Conservation (phyloP, 225 moss, liverwort and hornwort genomes). For the Anthoceros angustus region DNA sequence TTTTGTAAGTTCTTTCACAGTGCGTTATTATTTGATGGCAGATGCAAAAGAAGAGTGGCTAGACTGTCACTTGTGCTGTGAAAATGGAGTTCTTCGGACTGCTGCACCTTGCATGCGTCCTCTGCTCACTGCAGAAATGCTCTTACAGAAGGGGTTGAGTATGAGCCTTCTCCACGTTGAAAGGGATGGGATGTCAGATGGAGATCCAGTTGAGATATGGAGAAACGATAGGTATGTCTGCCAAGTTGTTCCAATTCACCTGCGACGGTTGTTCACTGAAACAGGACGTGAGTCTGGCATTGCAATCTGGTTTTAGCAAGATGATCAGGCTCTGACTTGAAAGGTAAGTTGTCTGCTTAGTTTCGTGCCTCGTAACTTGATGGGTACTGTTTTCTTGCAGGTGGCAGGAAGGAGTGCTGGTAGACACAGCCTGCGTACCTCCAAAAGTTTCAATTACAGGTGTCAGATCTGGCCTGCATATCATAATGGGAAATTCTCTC, state of each 20-base stretch:
- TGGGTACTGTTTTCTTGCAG: conserved; percentile 14
- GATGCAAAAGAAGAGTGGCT: background rate
- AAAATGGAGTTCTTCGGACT: background rate
- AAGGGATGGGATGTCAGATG: background rate
- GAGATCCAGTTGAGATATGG: background rate
- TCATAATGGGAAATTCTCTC: background rate
- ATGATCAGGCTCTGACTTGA: background rate
- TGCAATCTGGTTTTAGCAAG: background rate
- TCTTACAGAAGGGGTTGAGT: background rate
- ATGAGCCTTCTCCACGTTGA: background rate
- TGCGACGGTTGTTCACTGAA: background rate
- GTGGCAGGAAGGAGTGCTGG: conserved; percentile 20
- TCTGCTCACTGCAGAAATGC: background rate
- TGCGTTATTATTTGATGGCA: background rate
- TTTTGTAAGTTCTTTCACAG: background rate
- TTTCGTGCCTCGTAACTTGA: background rate
- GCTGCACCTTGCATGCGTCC: background rate
- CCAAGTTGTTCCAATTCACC: background rate
- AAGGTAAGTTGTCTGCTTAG: background rate
- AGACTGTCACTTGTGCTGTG: background rate
- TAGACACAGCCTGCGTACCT: conserved; percentile 8
- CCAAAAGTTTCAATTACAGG: conserved; percentile 11
- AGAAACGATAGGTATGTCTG: background rate
- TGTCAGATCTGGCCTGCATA: background rate
- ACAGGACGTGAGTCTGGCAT: background rate